Evolutionary conservation across 306 rosid species (phyloP), one percentile per base, ranked within the genome.

Genomic region (Benincasa hispida): DNA sequence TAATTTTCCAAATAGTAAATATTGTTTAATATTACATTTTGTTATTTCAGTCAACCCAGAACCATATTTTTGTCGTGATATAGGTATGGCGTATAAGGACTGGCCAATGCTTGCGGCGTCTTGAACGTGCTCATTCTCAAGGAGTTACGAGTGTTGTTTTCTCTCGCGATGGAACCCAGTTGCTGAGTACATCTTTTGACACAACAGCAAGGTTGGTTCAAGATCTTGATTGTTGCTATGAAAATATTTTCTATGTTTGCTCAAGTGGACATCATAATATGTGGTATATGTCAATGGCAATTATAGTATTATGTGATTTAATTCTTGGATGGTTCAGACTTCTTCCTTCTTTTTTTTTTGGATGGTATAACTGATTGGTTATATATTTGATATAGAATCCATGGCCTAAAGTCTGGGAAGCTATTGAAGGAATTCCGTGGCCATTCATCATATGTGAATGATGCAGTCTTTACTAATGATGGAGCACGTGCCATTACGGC

Each of bases 61-160:
- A 18, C 18, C 42, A 48, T 72, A 28, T 72, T 50, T 50, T 50
- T 72, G 75, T 70, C 21, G 17, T 70, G 35, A 24, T 18, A 66
- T 79, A 94, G 99, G 93, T 95, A 39, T 95, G 98, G 98, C 98
- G 99, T 77, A 87, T 92, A 57, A 90, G 99, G 87, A 92, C 96
- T 60, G 99, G 98, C 75, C 99, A 95, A 87, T 95, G 99, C 87
- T 86, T 95, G 91, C 91, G 99, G 56, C 98, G 99, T 80, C 96
- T 95, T 86, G 99, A 95, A 79, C 92, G 89, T 59, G 99, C 99
- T 42, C 99, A 95, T 88, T 88, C 93, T 79, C 92, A 86, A 79
- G 98, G 98, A 78, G 99, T 95, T 80, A 92, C 99, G 55, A 92
- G 99, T 79, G 87, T 95, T 82, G 81, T 83, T 78, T 95, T 95